phyloP scores from a whole-genome alignment of 352 stramenopile species.

The Blastocystis sp. region DNA sequence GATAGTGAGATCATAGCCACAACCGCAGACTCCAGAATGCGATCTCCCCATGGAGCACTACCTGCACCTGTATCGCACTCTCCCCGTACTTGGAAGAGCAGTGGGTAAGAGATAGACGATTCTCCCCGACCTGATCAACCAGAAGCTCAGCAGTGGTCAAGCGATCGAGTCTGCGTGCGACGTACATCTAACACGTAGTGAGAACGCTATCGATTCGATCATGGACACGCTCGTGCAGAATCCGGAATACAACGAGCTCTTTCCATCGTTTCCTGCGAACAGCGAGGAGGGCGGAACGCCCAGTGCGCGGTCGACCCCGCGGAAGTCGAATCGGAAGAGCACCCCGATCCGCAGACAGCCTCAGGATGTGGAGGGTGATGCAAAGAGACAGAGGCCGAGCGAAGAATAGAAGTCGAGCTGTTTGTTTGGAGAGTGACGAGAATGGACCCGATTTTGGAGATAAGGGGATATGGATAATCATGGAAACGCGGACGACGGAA shows the following conservation, averaged over 20 bases:
- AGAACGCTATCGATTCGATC: constrained; percentile 22
- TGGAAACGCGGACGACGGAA: neutral
- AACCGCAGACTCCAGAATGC: neutral
- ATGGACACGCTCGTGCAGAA: constrained; percentile 9
- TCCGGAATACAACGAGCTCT: neutral
- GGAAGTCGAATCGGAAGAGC: neutral
- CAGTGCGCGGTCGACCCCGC: neutral
- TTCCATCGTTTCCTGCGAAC: neutral
- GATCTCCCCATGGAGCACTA: constrained; percentile 54
- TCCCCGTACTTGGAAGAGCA: neutral
- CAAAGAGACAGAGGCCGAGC: neutral
- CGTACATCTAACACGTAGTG: neutral
- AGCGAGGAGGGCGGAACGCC: neutral
- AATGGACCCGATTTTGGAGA: neutral
- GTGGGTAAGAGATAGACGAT: constrained; percentile 5
- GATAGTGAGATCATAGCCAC: neutral
- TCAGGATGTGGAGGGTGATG: neutral
- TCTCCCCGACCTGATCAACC: constrained; percentile 54
- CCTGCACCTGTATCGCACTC: constrained; percentile 39
- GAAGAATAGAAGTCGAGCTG: neutral
- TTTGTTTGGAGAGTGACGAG: constrained; percentile 15
- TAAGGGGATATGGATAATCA: constrained; percentile 31
- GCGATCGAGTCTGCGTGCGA: neutral
- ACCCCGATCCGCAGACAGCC: neutral
- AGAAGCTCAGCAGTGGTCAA: neutral